Percentiles rank a stretch among this genome's conserved stretches.
These are phyloP conservation scores for Populus davidiana DNA, from an alignment of 345 rosid genomes.

Conservation along the genomic window DNA sequence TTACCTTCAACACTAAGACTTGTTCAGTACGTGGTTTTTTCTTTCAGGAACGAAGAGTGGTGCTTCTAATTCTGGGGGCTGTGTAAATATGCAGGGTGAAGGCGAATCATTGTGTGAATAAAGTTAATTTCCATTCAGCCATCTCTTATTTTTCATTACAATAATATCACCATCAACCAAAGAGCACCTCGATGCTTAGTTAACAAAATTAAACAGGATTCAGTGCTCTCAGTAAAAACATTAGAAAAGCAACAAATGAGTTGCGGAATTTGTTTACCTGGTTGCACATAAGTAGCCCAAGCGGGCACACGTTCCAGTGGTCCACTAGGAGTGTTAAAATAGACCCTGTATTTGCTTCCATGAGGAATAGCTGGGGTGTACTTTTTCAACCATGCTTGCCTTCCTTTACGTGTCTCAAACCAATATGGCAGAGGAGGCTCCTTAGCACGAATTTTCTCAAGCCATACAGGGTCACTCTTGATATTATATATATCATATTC, in stretches of 20 bases:
- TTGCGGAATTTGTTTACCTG: slow-evolving; percentile 47
- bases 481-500: slow-evolving; percentile 65
- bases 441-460: slow-evolving; percentile 66
- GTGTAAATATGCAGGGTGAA: not conserved
- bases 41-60: not conserved
- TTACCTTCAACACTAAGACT: not conserved
- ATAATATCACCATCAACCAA: slow-evolving; percentile 2
- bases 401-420: slow-evolving; percentile 94
- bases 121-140: not conserved
- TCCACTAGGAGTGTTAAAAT: slow-evolving; percentile 84
- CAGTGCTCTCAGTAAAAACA: not conserved
- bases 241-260: slow-evolving; percentile 13
- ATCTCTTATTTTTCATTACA: not conserved
- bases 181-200: not conserved
- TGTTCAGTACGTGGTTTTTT: not conserved
- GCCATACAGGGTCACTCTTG: slow-evolving; percentile 52
- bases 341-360: slow-evolving; percentile 89
- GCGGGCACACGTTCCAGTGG: slow-evolving; percentile 91
- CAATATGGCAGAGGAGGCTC: slow-evolving; percentile 80
- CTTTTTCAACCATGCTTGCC: slow-evolving; percentile 87
- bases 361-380: slow-evolving; percentile 82
- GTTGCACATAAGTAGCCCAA: slow-evolving; percentile 93
- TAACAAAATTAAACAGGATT: not conserved
- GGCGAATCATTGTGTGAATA: not conserved
- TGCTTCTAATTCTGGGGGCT: not conserved